Evolutionary conservation across 139 green algal genomes (phyloP), one percentile per base, ranked within the genome.

Genomic region (Chlamydomonas sphaeroides): DNA sequence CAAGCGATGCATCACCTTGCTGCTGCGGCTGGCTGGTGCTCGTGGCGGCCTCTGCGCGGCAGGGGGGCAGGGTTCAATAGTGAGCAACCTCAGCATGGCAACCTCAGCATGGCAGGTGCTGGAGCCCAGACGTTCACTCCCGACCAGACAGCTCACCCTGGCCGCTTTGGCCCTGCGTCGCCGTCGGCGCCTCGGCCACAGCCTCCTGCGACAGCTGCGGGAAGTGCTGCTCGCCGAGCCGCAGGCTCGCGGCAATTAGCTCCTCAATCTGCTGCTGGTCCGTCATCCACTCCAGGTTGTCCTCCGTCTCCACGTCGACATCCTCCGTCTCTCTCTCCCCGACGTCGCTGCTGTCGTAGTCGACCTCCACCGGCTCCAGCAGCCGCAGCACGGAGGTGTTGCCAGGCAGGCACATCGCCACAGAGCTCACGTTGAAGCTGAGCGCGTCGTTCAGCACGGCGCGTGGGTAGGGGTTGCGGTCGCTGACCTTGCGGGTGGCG

Each of bases 361-460:
- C 39, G 8, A 62, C 42, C 1, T 18, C 68, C 7, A 32, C n/a
- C 14, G 45, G 3, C 21, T 38, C n/a, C 30, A 67, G 33, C 33
- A 68, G 56, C 36, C 42, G 25, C 5, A 80, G 61, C 2, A 25
- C 48, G 8, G 26, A 6, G 3, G 49, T 20, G 57, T 57, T 51
- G 33, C 74, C 73, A 6, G 83, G 83, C 15, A 88, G 3, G 30
- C 59, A 73, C 3, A 80, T 20, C 6, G 80, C 68, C 36, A 84
- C 8, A 32, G 68, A 53, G 15, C 38, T 26, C 2, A 69, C 8
- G 26, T 76, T 30, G 6, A 88, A 10, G 5, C 65, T n/a, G 7
- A 88, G 17, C 1, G 84, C 84, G 5, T 88, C 66, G 20, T 71
- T 67, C n/a, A 45, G 25, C 32, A 82, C 38, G 35, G 84, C 61